Base-by-base conservation (phyloP, 2,329 filamentous ascomycete genomes). In the Metarhizium guizhouense region DNA sequence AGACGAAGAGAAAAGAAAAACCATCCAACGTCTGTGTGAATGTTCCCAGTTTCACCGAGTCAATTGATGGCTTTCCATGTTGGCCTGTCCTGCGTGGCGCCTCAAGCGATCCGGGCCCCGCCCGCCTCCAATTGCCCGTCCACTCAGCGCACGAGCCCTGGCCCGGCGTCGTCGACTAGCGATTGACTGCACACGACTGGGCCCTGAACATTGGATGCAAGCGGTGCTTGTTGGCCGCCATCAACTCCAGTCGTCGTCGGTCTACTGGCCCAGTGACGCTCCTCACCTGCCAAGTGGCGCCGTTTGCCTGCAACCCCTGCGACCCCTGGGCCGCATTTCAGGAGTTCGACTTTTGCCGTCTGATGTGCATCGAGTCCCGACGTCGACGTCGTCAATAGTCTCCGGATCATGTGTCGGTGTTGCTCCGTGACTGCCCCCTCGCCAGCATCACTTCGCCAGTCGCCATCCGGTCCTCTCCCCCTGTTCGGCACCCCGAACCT, bases 361-460 rank as follows among this genome's bases (percentile, higher is more conserved):
- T 51, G 32, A 25, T 54, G 32, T 52, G n/a, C 47, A 18, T 20
- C 20, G 47, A 18, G 45, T 45, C 62, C 63, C 63, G 38, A 14
- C 38, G 18, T 53, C 38, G 38, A 40, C 38, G 32, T 43, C 51
- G 32, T 52, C 50, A 54, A 36, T 42, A 36, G 45, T 47, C 53
- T 67, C 66, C 65, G 68, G 67, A 68, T 68, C 68, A 72, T 74
- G 73, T 73, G 70, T 74, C 67, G 64, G 65, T 64, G 54, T 40
- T 40, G 14, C 38, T 40, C 38, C 38, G 38, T 16, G 14, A 14
- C 14, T 40, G 11, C 11, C 53, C 57, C 54, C 56, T 59, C 56
- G 58, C 52, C 45, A 40, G 18, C 45, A 43, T 49, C 14, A 18
- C n/a, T 4, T 30, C 40, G 36, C 42, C 48, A 42, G 45, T 50